phyloP scores from a whole-genome alignment of 805 yeast species.

The Lachancea fermentati region DNA sequence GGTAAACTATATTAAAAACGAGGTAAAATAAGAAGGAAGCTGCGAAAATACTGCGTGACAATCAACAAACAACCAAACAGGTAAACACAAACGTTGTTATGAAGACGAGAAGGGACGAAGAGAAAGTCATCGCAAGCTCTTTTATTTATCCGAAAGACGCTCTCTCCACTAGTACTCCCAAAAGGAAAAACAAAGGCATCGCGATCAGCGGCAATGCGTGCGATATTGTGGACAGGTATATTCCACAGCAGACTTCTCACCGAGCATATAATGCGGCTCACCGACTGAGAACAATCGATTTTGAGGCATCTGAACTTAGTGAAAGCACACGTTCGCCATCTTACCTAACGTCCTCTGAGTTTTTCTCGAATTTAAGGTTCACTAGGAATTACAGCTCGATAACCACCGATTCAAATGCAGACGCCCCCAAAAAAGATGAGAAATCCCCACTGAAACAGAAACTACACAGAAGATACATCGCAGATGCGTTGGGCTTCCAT shows the following conservation, averaged over 20 bases:
- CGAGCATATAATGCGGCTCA: conserved; percentile 24
- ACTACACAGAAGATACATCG: conserved; percentile 37
- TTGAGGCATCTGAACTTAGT: conserved; percentile 11
- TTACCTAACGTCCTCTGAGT: conserved; percentile 30
- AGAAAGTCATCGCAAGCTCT: neutral
- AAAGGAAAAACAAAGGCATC: neutral
- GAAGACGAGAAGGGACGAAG: neutral
- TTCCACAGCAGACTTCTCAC: conserved; percentile 33
- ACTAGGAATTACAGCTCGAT: conserved; percentile 24
- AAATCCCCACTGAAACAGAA: conserved; percentile 9
- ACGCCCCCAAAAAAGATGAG: conserved; percentile 5
- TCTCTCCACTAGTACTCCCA: conserved; percentile 3
- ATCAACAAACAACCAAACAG: neutral
- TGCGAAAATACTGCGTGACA: too few relatives aligned
- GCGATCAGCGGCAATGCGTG: conserved; percentile 4
- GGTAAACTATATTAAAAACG: too few relatives aligned
- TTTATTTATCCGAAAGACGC: neutral
- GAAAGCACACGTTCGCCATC: conserved; percentile 24
- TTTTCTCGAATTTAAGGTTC: conserved; percentile 20
- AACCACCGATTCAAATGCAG: conserved; percentile 2
- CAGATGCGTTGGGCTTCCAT: conserved; percentile 46
- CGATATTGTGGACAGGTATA: conserved; percentile 33
- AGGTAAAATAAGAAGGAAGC: too few relatives aligned
- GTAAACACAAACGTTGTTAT: neutral
- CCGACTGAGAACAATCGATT: conserved; percentile 14